Base-by-base conservation (phyloP, 129 eudicot species). In the Helichrysum umbraculigerum region DNA sequence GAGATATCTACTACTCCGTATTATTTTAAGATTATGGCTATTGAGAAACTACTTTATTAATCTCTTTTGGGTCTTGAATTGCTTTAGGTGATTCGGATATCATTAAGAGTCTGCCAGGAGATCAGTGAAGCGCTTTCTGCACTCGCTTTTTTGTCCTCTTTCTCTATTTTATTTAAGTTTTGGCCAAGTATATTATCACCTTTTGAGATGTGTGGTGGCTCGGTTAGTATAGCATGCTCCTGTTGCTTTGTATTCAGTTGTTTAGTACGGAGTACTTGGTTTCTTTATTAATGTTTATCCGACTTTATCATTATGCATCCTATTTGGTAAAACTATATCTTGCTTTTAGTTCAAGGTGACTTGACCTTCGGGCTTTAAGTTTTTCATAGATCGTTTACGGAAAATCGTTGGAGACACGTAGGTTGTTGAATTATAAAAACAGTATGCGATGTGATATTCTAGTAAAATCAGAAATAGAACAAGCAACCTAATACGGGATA, bases 31-130 rank as follows among this genome's bases (percentile, higher is more conserved):
- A n/a, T 59, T 30, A 10, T 37, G 17, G 16, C 5, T 9, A 34
- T 76, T 47, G 22, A 44, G 14, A 70, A 70, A 25, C 14, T 20
- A 37, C 15, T 1, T 73, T 37, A 21, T 14, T 61, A 56, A 54
- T 67, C 21, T 41, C 70, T 34, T 39, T 59, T 60, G 14, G 28
- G 41, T 62, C 56, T 41, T n/a, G 52, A 3, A 44, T 5, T 52
- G 64, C 2, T 76, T 37, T 59, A 86, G 90, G 90, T 86, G 90
- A 86, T 82, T 86, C 90, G 21, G 90, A 86, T 70, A 83, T 86
- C 82, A 86, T 86, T 74, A 86, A 86, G 72, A 65, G 68, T 59
- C 75, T 86, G 34, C 86, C 90, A n/a, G 82, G 84, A 47, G 88
- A 86, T 25, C 56, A 82, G 81, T 86, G 78, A 86, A 56, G 21